phyloP scores from a whole-genome alignment of 345 rosid species.

The Populus deltoides region DNA sequence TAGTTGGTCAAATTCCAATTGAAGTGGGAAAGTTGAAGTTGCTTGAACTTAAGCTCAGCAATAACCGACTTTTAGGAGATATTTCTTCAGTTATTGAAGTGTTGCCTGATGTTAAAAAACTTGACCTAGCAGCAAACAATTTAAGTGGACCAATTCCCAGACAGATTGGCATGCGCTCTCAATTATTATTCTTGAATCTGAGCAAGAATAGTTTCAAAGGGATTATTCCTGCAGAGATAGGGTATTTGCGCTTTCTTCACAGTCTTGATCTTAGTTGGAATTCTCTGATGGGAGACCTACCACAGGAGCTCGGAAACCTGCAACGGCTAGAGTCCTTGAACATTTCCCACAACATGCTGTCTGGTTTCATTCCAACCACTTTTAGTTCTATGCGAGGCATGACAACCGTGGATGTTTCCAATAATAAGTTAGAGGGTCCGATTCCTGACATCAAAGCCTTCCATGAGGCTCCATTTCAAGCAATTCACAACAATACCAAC shows the following conservation, averaged over 20 bases:
- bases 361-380: conserved; percentile 6
- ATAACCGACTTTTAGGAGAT: neutral
- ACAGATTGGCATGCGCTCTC: neutral
- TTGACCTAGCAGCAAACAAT: neutral
- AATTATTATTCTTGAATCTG: neutral
- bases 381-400: conserved; percentile 4
- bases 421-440: conserved; percentile 10
- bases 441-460: conserved; percentile 17
- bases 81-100: neutral
- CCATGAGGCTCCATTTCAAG: conserved; percentile 14
- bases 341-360: conserved; percentile 9
- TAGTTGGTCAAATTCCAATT: neutral
- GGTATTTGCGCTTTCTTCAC: neutral
- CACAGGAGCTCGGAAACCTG: conserved; percentile 1
- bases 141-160: neutral
- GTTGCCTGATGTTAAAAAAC: neutral
- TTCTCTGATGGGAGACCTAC: conserved; percentile 3
- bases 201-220: neutral
- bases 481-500: conserved; percentile 1
- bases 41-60: neutral
- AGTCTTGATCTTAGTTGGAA: conserved; percentile 22
- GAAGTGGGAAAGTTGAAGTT: neutral
- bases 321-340: neutral
- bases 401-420: conserved; percentile 13
- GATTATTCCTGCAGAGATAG: neutral